These are phyloP conservation scores for Erythrobasidium yunnanense DNA, from an alignment of 768 basidiomycete genomes.

Conservation along the genomic window DNA sequence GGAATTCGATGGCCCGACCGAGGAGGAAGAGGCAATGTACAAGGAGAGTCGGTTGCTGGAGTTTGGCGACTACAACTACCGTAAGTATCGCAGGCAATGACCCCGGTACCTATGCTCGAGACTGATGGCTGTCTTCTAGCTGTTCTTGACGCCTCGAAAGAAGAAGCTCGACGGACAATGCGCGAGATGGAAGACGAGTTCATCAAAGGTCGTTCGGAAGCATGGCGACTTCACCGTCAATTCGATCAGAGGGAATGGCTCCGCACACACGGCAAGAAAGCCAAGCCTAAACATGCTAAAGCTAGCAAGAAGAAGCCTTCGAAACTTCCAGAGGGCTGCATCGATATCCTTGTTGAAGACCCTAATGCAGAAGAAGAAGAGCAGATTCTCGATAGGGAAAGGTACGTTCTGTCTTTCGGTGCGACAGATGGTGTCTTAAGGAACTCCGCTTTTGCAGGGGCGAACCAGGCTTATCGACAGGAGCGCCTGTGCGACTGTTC, in stretches of 20 bases:
- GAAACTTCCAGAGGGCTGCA: slow-evolving; percentile 51
- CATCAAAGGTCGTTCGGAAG: slow-evolving; percentile 47
- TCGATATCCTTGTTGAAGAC: slow-evolving; percentile 78
- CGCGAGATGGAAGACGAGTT: slow-evolving; percentile 82
- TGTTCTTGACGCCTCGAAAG: slow-evolving; percentile 37
- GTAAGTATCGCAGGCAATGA: neutral
- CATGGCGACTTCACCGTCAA: neutral
- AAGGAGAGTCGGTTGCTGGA: slow-evolving; percentile 63
- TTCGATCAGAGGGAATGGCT: slow-evolving; percentile 21
- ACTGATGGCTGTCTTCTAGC: neutral
- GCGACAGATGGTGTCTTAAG: neutral
- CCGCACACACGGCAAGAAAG: neutral
- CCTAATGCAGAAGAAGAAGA: slow-evolving; percentile 49
- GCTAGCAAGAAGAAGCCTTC: slow-evolving; percentile 2
- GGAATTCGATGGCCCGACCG: slow-evolving; percentile 59
- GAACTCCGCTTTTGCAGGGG: neutral
- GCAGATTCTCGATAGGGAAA: slow-evolving; percentile 47
- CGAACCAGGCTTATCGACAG: slow-evolving; percentile 9
- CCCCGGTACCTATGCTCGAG: neutral
- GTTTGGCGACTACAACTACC: slow-evolving; percentile 46
- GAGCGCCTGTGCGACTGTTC: neutral
- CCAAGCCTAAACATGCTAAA: neutral
- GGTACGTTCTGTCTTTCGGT: neutral
- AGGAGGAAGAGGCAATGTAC: slow-evolving; percentile 65
- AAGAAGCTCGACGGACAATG: slow-evolving; percentile 51